Percentiles rank a stretch among this genome's conserved stretches.
These are phyloP conservation scores for Saccharomycopsis amapae DNA, from an alignment of 805 yeast genomes.

Conservation along the genomic window DNA sequence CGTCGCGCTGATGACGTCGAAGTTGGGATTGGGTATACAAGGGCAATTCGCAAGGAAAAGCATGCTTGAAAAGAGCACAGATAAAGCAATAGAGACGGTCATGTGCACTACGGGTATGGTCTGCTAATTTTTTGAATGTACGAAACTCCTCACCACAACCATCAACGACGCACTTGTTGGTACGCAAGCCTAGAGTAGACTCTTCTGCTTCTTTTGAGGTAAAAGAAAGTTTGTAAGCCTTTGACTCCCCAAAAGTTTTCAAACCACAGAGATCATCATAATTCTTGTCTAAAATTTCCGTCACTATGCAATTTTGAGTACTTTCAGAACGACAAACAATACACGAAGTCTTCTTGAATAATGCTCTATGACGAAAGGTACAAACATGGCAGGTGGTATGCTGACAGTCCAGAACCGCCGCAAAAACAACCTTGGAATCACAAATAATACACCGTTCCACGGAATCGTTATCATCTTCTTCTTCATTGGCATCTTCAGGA, in stretches of 20 bases:
- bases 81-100: constrained; percentile 60
- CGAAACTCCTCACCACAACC: constrained; percentile 34
- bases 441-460: constrained; percentile 68
- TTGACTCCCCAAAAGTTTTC: neutral
- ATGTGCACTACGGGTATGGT: constrained; percentile 63
- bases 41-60: constrained; percentile 65
- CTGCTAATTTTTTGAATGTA: constrained; percentile 50
- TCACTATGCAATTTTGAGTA: constrained; percentile 43
- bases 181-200: constrained; percentile 45
- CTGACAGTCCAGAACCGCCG: constrained; percentile 74
- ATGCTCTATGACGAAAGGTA: constrained; percentile 72
- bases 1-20: constrained; percentile 61
- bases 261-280: constrained; percentile 31
- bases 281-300: constrained; percentile 31
- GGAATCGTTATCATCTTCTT: constrained; percentile 27
- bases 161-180: constrained; percentile 46
- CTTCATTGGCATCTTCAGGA: neutral
- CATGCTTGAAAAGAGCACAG: constrained; percentile 70
- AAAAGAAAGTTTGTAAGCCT: constrained; percentile 33
- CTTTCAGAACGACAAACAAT: constrained; percentile 60
- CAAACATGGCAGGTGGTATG: constrained; percentile 82
- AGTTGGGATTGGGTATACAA: constrained; percentile 56
- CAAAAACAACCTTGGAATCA: constrained; percentile 58
- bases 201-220: constrained; percentile 43
- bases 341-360: constrained; percentile 69